Evolutionary conservation across 768 basidiomycete genomes (phyloP).

Genomic region (Lyophyllum shimeji): DNA sequence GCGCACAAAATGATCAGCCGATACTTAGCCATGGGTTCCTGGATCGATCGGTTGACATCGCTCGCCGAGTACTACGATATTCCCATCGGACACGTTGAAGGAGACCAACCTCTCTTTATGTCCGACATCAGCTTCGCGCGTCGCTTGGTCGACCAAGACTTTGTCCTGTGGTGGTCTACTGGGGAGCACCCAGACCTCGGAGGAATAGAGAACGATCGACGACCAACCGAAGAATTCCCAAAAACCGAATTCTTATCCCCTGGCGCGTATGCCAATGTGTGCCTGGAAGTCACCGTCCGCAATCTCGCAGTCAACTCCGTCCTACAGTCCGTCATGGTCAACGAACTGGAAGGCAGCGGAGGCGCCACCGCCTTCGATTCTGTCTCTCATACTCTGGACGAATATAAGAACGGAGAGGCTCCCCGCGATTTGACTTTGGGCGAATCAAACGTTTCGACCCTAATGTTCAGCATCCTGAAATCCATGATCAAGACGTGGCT

Average conservation of each 20-base stretch:
- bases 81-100: constrained; percentile 89
- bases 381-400: constrained; percentile 85
- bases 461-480: constrained; percentile 84
- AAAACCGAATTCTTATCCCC: constrained; percentile 83
- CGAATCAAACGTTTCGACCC: constrained; percentile 84
- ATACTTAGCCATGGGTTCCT: constrained; percentile 74
- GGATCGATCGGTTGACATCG: constrained; percentile 77
- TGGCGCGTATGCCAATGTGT: constrained; percentile 92
- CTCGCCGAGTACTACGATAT: constrained; percentile 91
- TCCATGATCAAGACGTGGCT: constrained; percentile 90
- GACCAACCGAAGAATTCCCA: constrained; percentile 72
- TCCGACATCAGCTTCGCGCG: constrained; percentile 92
- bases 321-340: constrained; percentile 90
- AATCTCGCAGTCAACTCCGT: constrained; percentile 95
- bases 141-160: constrained; percentile 81
- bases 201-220: constrained; percentile 85
- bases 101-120: constrained; percentile 84
- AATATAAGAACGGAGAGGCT: constrained; percentile 74
- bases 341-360: constrained; percentile 95
- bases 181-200: constrained; percentile 89
- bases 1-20: constrained; percentile 81
- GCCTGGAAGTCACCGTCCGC: constrained; percentile 83
- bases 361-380: constrained; percentile 95
- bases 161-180: constrained; percentile 96
- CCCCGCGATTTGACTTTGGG: constrained; percentile 80